phyloP scores from a whole-genome alignment of 129 eudicot genomes.

The Glebionis coronaria region DNA sequence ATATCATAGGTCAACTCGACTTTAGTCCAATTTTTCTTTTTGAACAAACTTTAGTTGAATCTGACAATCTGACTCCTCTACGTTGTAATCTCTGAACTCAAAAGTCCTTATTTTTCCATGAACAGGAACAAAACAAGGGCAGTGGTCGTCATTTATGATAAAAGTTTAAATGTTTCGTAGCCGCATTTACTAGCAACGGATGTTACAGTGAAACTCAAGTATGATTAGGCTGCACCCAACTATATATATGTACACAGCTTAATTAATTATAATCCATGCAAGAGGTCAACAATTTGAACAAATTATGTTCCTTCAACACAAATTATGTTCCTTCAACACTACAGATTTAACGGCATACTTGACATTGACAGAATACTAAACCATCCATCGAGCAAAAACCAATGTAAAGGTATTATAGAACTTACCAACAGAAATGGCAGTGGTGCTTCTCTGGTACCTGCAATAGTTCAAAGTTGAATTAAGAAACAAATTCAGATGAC shows the following conservation, averaged over 20 bases:
- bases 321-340: too few relatives aligned
- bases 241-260: too few relatives aligned
- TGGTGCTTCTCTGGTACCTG: constrained; percentile 93
- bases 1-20: neutral
- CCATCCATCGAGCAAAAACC: neutral
- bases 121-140: too few relatives aligned
- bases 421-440: constrained; percentile 88
- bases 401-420: neutral
- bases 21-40: neutral
- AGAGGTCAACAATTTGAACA: neutral
- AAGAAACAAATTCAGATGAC: neutral
- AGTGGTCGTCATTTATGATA: too few relatives aligned
- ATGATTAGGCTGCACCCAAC: too few relatives aligned
- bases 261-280: too few relatives aligned
- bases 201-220: too few relatives aligned
- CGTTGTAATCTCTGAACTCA: too few relatives aligned
- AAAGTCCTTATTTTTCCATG: too few relatives aligned
- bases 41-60: neutral
- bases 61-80: neutral
- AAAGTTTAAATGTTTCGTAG: too few relatives aligned
- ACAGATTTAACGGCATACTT: neutral
- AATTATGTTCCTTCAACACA: too few relatives aligned
- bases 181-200: too few relatives aligned
- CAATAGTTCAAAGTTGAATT: constrained; percentile 2
- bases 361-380: neutral